phyloP scores from a whole-genome alignment of 495 filamentous ascomycete genomes.

The Hyaloscypha hepaticicola region DNA sequence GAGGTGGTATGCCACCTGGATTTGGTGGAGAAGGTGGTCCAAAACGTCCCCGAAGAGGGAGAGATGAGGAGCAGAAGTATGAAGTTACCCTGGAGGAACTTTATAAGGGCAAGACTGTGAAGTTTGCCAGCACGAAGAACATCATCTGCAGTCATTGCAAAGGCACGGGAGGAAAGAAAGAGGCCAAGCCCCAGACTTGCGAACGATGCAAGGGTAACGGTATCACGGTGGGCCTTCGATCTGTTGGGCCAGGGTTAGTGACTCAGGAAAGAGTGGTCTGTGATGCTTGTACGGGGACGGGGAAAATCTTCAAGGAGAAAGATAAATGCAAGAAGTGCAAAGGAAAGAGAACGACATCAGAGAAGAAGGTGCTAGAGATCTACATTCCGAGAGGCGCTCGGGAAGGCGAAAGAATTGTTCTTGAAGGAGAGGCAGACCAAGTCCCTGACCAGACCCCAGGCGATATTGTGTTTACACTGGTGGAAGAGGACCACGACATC shows the following conservation, averaged over 20 bases:
- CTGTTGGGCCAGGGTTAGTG: conserved; percentile 78
- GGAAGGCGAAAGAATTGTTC: conserved; percentile 84
- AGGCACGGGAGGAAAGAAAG: conserved; percentile 87
- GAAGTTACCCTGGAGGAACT: conserved; percentile 88
- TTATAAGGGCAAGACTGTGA: conserved; percentile 97
- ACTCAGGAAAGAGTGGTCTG: conserved; percentile 73
- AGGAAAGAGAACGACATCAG: conserved; percentile 73
- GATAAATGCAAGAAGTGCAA: conserved; percentile 99
- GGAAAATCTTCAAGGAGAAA: conserved; percentile 85
- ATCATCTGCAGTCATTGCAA: conserved; percentile 84
- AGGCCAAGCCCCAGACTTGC: conserved; percentile 83
- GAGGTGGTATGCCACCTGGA: conserved; percentile 47
- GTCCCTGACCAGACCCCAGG: conserved; percentile 87
- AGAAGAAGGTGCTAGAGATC: conserved; percentile 91
- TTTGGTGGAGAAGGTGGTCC: conserved; percentile 47
- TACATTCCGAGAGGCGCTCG: conserved; percentile 90
- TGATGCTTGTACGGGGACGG: conserved; percentile 75
- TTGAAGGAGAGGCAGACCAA: conserved; percentile 95
- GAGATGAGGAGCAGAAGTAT: conserved; percentile 85
- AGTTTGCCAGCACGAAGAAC: conserved; percentile 91
- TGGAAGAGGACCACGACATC: conserved; percentile 74
- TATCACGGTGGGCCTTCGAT: conserved; percentile 65
- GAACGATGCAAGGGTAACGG: conserved; percentile 78
- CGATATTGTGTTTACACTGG: conserved; percentile 84
- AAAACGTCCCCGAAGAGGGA: conserved; percentile 65